Percentiles rank a stretch among this genome's conserved stretches.
phyloP scores from a whole-genome alignment of 495 filamentous ascomycete species.

The Tuber melanosporum region DNA sequence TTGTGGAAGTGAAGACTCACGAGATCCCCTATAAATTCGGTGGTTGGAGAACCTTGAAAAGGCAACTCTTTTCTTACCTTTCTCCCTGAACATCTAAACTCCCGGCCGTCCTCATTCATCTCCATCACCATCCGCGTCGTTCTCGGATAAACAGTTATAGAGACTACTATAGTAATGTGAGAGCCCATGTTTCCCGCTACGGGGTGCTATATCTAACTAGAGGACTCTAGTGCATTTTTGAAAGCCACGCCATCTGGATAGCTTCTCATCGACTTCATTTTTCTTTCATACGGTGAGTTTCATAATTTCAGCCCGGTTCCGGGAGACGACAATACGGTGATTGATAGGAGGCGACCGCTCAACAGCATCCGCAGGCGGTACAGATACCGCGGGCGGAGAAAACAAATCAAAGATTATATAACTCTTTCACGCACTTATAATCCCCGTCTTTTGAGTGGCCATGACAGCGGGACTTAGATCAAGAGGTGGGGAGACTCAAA shows the following conservation, averaged over 20 bases:
- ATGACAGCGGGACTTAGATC: neutral
- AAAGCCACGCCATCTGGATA: neutral
- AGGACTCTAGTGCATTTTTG: neutral
- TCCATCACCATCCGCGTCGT: conserved; percentile 4
- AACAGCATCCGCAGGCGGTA: neutral
- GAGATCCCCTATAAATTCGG: conserved; percentile 34
- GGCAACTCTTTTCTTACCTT: conserved; percentile 14
- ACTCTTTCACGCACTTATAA: neutral
- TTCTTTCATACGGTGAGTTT: conserved; percentile 1
- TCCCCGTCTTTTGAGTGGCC: neutral
- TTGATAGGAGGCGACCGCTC: neutral
- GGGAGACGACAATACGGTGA: neutral
- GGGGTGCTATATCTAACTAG: neutral
- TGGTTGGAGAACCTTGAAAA: conserved; percentile 37
- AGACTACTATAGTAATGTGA: neutral
- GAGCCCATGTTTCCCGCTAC: neutral
- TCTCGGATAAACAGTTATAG: neutral
- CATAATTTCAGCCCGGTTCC: neutral
- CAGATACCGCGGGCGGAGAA: neutral
- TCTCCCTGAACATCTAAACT: conserved; percentile 12
- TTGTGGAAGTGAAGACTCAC: neutral
- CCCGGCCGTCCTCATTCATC: conserved; percentile 26
- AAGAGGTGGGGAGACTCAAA: conserved; percentile 12
- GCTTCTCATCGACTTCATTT: neutral
- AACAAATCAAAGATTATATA: neutral